Base-by-base conservation (phyloP, 192 early-diverging fungal genomes). In the Coemansia sp. region DNA sequence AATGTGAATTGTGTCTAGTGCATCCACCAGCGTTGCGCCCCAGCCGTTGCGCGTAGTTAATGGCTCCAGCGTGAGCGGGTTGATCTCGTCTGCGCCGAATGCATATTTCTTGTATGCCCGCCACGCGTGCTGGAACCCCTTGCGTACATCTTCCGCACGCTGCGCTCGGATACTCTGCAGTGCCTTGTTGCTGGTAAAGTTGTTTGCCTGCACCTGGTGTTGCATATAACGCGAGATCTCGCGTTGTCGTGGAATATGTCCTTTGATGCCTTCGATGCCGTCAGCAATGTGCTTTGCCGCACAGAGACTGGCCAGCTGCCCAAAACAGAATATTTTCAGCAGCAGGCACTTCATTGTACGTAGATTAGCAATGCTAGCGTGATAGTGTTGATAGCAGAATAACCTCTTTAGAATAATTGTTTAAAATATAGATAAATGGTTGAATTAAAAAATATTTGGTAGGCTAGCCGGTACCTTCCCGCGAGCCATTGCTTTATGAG, bases 1-100 rank as follows among this genome's bases (percentile, higher is more conserved):
- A 51, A 96, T 67, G 18, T 87, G 68, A 37, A 94, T 86, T 6
- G 96, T 98, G 55, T 96, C 94, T 8, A 96, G 74, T 1, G 92
- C 84, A 73, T 98, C 96, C 37, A 95, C 95, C 89, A 95, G 88
- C 18, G 93, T 94, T 37, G 93, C 85, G 5, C 96, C 96, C 69
- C 92, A 83, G 24, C 90, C 85, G 32, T 82, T 82, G 54, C 80
- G 69, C 47, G 74, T 77, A 4, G 80, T 82, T 20, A 74, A 45
- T 9, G 80, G 51, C 64, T 82, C 80, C 37, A 77, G 61, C 1
- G 80, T 82, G 54, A 82, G 54, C n/a, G 80, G 80, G 50, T 82
- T 77, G 59, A 82, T 82, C 62, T 92, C 90, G 66, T 97, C 95
- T 24, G 84, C 69, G 37, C 92, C 91, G 76, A 90, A 92, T 0